phyloP scores from a whole-genome alignment of 768 basidiomycete species.

The Mrakia frigida region DNA sequence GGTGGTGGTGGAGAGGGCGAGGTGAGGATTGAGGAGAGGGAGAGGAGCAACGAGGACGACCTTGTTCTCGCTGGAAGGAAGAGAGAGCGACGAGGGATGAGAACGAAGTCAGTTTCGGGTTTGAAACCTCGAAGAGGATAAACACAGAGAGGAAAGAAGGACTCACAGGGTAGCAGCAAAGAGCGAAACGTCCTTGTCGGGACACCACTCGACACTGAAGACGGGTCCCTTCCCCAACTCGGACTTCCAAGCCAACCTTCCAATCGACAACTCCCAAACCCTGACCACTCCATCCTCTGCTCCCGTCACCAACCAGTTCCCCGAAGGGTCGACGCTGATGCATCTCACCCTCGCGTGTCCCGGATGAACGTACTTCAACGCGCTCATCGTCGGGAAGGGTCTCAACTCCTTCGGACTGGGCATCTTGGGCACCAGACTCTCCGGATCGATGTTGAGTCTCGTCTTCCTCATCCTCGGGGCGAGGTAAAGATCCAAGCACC shows the following conservation, averaged over 20 bases:
- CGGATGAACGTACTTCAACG: conserved; percentile 64
- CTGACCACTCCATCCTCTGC: conserved; percentile 81
- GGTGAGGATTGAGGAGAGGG: conserved; percentile 73
- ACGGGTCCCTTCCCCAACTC: conserved; percentile 66
- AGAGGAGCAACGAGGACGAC: conserved; percentile 48
- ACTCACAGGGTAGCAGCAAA: conserved; percentile 76
- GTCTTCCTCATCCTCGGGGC: conserved; percentile 72
- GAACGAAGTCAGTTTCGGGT: neutral
- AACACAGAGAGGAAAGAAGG: neutral
- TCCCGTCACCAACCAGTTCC: conserved; percentile 85
- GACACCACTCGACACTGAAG: conserved; percentile 88
- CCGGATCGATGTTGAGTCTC: conserved; percentile 87
- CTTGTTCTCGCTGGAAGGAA: conserved; percentile 62
- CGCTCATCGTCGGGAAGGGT: conserved; percentile 86
- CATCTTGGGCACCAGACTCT: conserved; percentile 84
- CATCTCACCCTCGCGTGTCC: conserved; percentile 62
- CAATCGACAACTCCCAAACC: conserved; percentile 87
- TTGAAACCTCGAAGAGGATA: neutral
- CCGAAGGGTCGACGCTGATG: conserved; percentile 75
- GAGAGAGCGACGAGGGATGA: neutral
- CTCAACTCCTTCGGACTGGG: conserved; percentile 84
- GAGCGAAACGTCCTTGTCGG: conserved; percentile 70
- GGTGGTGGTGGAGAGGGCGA: conserved; percentile 57
- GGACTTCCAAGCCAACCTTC: conserved; percentile 83
- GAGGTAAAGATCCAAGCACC: conserved; percentile 92